Evolutionary conservation across 2,329 filamentous ascomycete genomes (phyloP).

Genomic region (Biscogniauxia marginata): DNA sequence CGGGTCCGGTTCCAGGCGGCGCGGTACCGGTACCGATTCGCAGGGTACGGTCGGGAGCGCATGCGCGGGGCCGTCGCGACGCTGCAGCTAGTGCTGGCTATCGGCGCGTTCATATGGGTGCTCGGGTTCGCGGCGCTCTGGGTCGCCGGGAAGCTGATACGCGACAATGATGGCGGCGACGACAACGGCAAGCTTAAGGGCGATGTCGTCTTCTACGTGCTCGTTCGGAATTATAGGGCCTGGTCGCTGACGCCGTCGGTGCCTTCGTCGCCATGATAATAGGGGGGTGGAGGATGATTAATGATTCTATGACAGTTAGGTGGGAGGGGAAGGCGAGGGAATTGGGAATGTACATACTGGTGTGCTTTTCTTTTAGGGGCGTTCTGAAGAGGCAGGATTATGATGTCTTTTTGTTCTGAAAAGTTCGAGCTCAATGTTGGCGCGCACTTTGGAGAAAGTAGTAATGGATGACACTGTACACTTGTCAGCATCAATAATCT

Average conservation of each 20-base stretch:
- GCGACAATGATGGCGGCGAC: not conserved
- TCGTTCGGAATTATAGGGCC: not conserved
- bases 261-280: not conserved
- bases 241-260: not conserved
- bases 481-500: too few relatives aligned
- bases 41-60: not conserved
- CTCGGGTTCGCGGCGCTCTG: not conserved
- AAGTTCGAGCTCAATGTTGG: too few relatives aligned
- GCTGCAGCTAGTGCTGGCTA: not conserved
- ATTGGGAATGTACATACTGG: too few relatives aligned
- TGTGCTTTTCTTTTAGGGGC: too few relatives aligned
- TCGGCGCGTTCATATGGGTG: not conserved
- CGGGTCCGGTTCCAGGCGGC: not conserved
- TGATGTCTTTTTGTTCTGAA: too few relatives aligned
- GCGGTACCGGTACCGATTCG: not conserved
- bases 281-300: too few relatives aligned
- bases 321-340: too few relatives aligned
- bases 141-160: not conserved
- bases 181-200: not conserved
- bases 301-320: too few relatives aligned
- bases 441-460: too few relatives aligned
- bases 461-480: too few relatives aligned
- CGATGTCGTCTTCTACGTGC: not conserved
- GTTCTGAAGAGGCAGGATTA: too few relatives aligned
- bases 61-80: not conserved